These are phyloP conservation scores for Calonectria naviculata DNA, from an alignment of 2,329 filamentous ascomycete species.

Conservation along the genomic window DNA sequence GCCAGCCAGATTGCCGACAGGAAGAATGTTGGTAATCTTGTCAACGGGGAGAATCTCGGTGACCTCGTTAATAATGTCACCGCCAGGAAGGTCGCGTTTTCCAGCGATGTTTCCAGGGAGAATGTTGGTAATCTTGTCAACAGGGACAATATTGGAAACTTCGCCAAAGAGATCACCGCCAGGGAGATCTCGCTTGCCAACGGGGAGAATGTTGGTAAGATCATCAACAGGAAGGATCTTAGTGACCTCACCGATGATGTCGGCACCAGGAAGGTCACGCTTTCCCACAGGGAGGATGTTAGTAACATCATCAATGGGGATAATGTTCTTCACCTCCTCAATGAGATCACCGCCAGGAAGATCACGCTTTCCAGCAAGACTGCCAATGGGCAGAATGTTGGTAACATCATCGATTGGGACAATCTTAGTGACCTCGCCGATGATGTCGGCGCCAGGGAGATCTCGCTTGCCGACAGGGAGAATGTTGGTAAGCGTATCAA, in stretches of 20 bases:
- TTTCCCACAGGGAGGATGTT: background rate
- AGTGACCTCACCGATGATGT: background rate
- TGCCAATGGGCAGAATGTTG: background rate
- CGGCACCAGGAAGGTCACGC: background rate
- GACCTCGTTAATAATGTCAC: background rate
- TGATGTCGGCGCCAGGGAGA: background rate
- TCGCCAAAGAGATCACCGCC: background rate
- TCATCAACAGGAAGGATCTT: background rate
- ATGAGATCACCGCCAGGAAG: background rate
- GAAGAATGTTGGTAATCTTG: background rate
- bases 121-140: background rate
- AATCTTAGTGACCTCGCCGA: background rate
- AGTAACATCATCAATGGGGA: background rate
- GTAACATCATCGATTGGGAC: background rate
- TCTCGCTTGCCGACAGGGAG: background rate
- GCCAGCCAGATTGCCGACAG: background rate
- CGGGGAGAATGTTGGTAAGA: background rate
- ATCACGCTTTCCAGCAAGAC: background rate
- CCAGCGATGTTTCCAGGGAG: no score
- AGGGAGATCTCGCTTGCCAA: background rate
- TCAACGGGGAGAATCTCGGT: background rate
- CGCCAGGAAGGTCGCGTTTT: background rate
- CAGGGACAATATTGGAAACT: background rate
- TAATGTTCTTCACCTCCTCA: background rate
- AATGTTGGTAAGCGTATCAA: background rate